Percentiles rank a stretch among this genome's conserved stretches.
Conservation (phyloP, 1,139 yeast species). For the Zygoascus sp. region DNA sequence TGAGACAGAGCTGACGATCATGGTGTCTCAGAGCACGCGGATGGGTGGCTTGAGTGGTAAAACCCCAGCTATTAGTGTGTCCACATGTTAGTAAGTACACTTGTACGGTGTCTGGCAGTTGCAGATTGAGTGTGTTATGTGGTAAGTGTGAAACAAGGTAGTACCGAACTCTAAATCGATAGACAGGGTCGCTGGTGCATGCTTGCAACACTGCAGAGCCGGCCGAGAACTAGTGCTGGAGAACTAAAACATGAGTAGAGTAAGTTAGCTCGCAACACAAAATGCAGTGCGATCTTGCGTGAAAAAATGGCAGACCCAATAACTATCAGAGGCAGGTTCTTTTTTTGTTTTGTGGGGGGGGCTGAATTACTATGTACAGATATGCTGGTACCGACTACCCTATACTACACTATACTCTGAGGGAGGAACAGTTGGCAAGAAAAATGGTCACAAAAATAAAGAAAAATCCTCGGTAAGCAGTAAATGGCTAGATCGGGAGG, state of each 20-base stretch:
- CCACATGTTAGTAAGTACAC: not conserved
- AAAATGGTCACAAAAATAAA: too few species aligned
- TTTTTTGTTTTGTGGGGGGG: too few species aligned
- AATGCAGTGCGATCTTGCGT: too few species aligned
- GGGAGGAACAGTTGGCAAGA: not conserved
- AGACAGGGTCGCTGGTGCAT: not conserved
- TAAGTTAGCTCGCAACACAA: too few species aligned
- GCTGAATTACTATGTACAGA: not conserved
- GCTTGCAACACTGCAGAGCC: not conserved
- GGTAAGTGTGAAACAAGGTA: slow-evolving; percentile 2
- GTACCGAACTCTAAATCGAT: slow-evolving; percentile 4
- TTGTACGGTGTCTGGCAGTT: not conserved
- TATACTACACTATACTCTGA: too few species aligned
- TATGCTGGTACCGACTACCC: not conserved
- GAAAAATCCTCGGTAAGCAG: too few species aligned
- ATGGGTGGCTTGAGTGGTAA: not conserved
- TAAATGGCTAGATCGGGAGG: too few species aligned
- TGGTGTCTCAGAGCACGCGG: too few species aligned
- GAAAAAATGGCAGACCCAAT: too few species aligned
- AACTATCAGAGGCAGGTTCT: too few species aligned
- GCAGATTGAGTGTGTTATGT: not conserved
- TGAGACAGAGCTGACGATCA: too few species aligned
- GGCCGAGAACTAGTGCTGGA: not conserved
- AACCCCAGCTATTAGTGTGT: not conserved
- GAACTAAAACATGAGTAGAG: too few species aligned